Conservation (phyloP, 2,329 filamentous ascomycete genomes). For the Falciphora oryzae region DNA sequence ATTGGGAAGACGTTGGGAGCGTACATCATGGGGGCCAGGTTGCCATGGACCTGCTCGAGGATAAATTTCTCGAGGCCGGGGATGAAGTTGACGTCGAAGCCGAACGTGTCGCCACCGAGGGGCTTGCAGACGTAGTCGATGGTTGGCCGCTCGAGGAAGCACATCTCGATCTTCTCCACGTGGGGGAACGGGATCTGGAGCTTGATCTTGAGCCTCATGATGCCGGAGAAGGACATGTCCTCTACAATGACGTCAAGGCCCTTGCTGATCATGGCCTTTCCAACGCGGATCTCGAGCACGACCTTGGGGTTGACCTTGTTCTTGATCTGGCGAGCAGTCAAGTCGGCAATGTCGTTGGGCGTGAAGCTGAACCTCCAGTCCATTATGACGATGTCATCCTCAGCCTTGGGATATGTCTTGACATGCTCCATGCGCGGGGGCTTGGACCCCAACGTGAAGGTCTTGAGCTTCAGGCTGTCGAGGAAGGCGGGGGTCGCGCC, state of each 20-base stretch:
- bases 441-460: constrained; percentile 90
- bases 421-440: constrained; percentile 95
- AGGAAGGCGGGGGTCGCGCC: constrained; percentile 87
- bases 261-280: constrained; percentile 96
- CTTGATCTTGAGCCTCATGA: constrained; percentile 98
- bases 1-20: constrained; percentile 96
- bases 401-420: constrained; percentile 93
- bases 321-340: constrained; percentile 84
- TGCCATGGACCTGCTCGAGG: constrained; percentile 91
- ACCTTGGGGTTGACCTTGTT: constrained; percentile 97
- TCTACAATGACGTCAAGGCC: constrained; percentile 96
- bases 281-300: constrained; percentile 87
- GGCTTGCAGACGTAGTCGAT: constrained; percentile 99
- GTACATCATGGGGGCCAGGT: constrained; percentile 96
- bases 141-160: constrained; percentile 79
- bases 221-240: constrained; percentile 90
- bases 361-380: constrained; percentile 99
- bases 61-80: constrained; percentile 92
- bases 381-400: constrained; percentile 95
- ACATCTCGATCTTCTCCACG: constrained; percentile 90
- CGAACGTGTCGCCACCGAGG: constrained; percentile 87
- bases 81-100: constrained; percentile 99
- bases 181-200: constrained; percentile 94
- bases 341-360: constrained; percentile 85
- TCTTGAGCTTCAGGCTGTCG: constrained; percentile 89